These are phyloP conservation scores for Gloeophyllum trabeum DNA, from an alignment of 768 basidiomycete genomes.

Conservation along the genomic window DNA sequence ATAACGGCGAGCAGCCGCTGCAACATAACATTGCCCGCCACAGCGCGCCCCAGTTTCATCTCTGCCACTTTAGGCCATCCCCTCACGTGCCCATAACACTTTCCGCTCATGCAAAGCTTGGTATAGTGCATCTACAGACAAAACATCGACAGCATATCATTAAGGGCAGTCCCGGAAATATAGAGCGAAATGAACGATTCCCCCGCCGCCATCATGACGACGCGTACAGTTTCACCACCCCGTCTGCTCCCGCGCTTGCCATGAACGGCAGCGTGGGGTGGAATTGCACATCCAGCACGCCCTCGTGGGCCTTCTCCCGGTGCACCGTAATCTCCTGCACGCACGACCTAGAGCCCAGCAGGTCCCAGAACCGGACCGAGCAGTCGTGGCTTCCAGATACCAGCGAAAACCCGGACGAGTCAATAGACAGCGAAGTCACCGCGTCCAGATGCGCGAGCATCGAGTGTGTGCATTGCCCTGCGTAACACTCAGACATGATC, in stretches of 20 bases:
- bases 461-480: constrained; percentile 81
- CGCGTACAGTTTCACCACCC: constrained; percentile 84
- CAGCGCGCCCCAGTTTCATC: too few species aligned
- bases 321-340: constrained; percentile 86
- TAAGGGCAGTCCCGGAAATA: background rate
- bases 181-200: background rate
- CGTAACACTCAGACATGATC: constrained; percentile 1
- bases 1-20: too few species aligned
- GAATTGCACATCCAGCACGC: constrained; percentile 81
- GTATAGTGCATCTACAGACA: too few species aligned
- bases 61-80: too few species aligned
- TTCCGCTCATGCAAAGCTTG: too few species aligned
- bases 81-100: too few species aligned
- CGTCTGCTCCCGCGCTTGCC: constrained; percentile 94
- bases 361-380: constrained; percentile 90
- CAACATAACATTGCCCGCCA: too few species aligned
- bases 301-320: constrained; percentile 83
- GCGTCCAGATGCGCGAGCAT: constrained; percentile 88
- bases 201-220: constrained; percentile 53
- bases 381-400: constrained; percentile 92
- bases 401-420: constrained; percentile 77
- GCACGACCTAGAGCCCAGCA: constrained; percentile 69
- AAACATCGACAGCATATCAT: too few species aligned
- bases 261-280: constrained; percentile 77
- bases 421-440: constrained; percentile 84